Percentiles rank a stretch among this genome's conserved stretches.
Conservation (phyloP, 2,329 filamentous ascomycete genomes). For the Aspergillus sp. region DNA sequence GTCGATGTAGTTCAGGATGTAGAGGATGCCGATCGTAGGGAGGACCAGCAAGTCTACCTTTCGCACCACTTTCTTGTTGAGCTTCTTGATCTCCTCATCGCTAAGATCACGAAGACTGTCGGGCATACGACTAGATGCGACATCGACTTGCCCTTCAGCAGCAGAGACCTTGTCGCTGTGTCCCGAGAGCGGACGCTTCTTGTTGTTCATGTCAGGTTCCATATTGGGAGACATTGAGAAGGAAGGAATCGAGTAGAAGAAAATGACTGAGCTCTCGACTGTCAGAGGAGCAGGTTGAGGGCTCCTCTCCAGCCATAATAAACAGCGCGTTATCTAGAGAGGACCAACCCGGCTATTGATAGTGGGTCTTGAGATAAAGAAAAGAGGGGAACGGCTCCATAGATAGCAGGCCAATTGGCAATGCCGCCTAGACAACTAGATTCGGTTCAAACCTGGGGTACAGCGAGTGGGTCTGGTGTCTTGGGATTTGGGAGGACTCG, state of each 20-base stretch:
- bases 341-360: neutral
- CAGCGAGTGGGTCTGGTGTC: neutral
- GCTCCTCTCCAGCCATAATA: slow-evolving; percentile 1
- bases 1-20: slow-evolving; percentile 45
- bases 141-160: slow-evolving; percentile 24
- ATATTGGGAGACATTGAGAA: too few species aligned
- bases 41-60: slow-evolving; percentile 33
- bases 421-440: neutral
- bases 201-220: slow-evolving; percentile 14
- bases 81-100: slow-evolving; percentile 19
- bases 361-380: neutral
- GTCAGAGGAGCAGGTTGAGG: too few species aligned
- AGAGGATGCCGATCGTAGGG: slow-evolving; percentile 36
- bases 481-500: neutral
- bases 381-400: neutral
- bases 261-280: too few species aligned
- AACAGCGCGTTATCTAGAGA: neutral
- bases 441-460: slow-evolving; percentile 1
- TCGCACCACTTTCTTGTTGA: slow-evolving; percentile 26
- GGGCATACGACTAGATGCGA: slow-evolving; percentile 22
- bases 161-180: slow-evolving; percentile 20
- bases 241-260: too few species aligned
- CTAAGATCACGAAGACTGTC: slow-evolving; percentile 24
- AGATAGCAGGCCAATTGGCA: neutral
- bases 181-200: slow-evolving; percentile 13